Evolutionary conservation across 1,284 basidiomycete genomes (phyloP), one percentile per base, ranked within the genome.

Genomic region (Anthracocystis walkeri): DNA sequence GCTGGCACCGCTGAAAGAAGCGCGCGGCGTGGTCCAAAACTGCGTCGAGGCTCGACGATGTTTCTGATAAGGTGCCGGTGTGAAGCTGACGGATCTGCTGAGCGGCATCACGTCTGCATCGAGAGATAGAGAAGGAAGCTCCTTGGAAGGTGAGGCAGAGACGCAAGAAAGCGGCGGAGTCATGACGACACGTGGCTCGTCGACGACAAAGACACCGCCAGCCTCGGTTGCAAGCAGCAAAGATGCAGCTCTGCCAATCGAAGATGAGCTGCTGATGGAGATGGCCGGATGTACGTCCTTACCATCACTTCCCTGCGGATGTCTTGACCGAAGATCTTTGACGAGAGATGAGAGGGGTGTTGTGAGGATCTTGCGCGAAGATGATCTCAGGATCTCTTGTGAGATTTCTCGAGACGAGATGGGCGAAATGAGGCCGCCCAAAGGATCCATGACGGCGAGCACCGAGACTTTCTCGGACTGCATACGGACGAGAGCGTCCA

Each of bases 401-500:
- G 74, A 58, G 21, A 77, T 50, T 38, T 77, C 74, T 41, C 65
- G 58, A 11, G 56, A 68, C 21, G 65, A 68, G 42, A 77, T 46
- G 38, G 69, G 57, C 44, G 74, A 77, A 53, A 77, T 56, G 63
- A 77, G 65, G 2, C 65, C 69, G 11, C 74, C 74, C 20, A 68
- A 33, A 0, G 69, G 69, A 35, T 77, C 74, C 56, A 63, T 63
- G 45, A 73, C 62, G 4, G 69, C 74, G 10, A 77, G 56, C n/a
- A 61, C 56, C 11, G 62, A 58, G 2, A 65, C 52, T 6, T 50
- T 59, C 23, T 77, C 69, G 18, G 49, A 50, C 21, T 60, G 58
- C 74, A 77, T 77, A n/a, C 70, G 66, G 16, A 65, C 54, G 25
- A 77, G 58, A 31, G 74, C 74, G 42, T 77, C 74, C 20, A 73